Evolutionary conservation across 163 green algal species (phyloP).

Genomic region (Chlamydomonas reinhardtii): DNA sequence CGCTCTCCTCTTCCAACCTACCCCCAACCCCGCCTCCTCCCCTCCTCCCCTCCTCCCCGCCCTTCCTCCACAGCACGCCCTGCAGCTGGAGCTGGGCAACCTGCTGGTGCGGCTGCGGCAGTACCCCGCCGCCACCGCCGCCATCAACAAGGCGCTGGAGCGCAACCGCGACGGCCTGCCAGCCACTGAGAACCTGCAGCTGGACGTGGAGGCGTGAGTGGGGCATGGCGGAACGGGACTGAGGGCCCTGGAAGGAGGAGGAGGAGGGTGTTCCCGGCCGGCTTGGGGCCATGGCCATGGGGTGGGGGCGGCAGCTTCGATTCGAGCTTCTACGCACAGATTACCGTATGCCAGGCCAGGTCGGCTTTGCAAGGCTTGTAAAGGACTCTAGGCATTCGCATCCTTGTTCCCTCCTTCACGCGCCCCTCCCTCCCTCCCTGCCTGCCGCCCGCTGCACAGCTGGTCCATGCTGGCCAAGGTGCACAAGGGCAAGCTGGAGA

Average conservation of each 20-base stretch:
- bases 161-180: constrained; percentile 27
- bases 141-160: constrained; percentile 61
- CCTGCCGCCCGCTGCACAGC: not conserved
- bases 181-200: constrained; percentile 65
- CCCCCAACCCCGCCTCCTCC: not conserved
- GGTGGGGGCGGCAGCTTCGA: too few relatives aligned
- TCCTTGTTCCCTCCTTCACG: too few relatives aligned
- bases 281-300: too few relatives aligned
- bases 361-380: too few relatives aligned
- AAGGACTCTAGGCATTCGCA: too few relatives aligned
- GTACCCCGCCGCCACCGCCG: constrained; percentile 54
- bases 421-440: too few relatives aligned
- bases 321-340: too few relatives aligned
- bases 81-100: constrained; percentile 77
- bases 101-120: constrained; percentile 76
- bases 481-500: constrained; percentile 54
- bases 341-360: too few relatives aligned
- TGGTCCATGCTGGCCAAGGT: constrained; percentile 50
- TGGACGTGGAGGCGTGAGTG: constrained; percentile 67
- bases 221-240: too few relatives aligned
- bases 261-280: too few relatives aligned
- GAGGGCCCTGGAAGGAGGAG: not conserved
- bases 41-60: not conserved
- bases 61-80: constrained; percentile 29
- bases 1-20: not conserved